Base-by-base conservation (phyloP, 2,329 filamentous ascomycete species). In the Pyrenochaeta sp. region DNA sequence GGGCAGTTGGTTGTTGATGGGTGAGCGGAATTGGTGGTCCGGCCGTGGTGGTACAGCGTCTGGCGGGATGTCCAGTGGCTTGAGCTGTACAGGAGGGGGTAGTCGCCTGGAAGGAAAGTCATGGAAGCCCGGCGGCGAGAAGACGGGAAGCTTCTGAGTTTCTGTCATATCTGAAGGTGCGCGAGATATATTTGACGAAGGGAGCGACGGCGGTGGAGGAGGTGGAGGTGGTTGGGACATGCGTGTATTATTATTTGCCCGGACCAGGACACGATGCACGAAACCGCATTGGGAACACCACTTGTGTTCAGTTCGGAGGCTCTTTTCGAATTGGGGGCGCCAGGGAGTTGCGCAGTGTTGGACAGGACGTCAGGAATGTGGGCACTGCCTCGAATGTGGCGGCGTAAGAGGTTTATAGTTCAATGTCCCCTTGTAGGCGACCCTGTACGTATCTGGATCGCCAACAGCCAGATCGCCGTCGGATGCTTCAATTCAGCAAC, bases 101-200 rank as follows among this genome's bases (percentile, higher is more conserved):
- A 77, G 67, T 40, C 75, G 74, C 50, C 77, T 75, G 63, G 78
- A 75, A 39, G 77, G 72, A 57, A 76, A 76, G 56, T 76, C 75
- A 45, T 76, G 68, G 64, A 79, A 81, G 39, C 68, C 69, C 37
- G 78, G 74, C 45, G 76, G 69, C 30, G 78, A 77, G 50, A 82
- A 78, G 50, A 72, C 67, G 50, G 77, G 78, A 50, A 74, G 73
- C 54, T 77, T 80, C 62, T 81, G 80, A 54, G 77, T 80, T 66
- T 81, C 79, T 32, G 80, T 80, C 80, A 82, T 82, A 57, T 72
- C 73, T 72, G 72, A 59, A 62, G 73, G 56, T 54, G 72, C 65
- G 66, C 65, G 69, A 63, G 67, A 69, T 50, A 69, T 64, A 61
- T 72, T 74, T 56, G 76, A 74, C 56, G 77, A 76, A 75, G 79